Evolutionary conservation across 75 land plant genomes (phyloP).

Genomic region (Adiantum capillusveneris): DNA sequence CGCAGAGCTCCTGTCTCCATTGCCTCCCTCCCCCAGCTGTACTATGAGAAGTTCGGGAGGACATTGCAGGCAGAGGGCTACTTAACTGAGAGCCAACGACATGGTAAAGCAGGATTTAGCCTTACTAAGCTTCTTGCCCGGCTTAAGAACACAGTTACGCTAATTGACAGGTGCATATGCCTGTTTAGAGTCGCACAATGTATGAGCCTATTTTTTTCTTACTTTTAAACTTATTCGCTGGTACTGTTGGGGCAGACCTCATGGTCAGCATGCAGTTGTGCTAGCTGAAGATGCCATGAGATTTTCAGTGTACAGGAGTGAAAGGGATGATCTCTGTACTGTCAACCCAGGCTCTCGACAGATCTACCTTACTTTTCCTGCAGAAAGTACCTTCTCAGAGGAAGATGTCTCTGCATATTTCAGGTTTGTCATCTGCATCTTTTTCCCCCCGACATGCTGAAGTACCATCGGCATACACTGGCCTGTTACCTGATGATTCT

Average conservation of each 20-base stretch:
- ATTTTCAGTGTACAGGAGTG: constrained; percentile 16
- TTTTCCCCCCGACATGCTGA: no score
- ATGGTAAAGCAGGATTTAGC: constrained; percentile 90
- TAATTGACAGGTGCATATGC: constrained; percentile 62
- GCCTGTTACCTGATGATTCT: no score
- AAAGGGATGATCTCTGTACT: background rate
- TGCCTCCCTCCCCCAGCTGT: constrained; percentile 74
- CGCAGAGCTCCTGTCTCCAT: constrained; percentile 66
- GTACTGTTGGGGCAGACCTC: constrained; percentile 20
- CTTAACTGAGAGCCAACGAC: constrained; percentile 92
- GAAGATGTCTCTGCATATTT: constrained; percentile 95
- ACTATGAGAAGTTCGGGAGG: constrained; percentile 71
- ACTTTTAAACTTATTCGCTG: no score
- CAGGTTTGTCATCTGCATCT: constrained; percentile 48
- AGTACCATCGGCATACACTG: no score
- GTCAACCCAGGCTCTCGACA: constrained; percentile 52
- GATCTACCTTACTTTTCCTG: constrained; percentile 96
- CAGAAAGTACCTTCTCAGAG: constrained; percentile 94
- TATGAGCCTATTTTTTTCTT: no score
- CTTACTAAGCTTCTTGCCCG: constrained; percentile 82
- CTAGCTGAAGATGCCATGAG: constrained; percentile 40
- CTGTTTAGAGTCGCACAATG: background rate
- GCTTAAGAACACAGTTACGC: constrained; percentile 58
- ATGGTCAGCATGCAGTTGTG: constrained; percentile 43
- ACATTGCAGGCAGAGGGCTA: constrained; percentile 88